Evolutionary conservation across 768 basidiomycete genomes (phyloP), one percentile per base, ranked within the genome.

Genomic region (Piloderma croceum): DNA sequence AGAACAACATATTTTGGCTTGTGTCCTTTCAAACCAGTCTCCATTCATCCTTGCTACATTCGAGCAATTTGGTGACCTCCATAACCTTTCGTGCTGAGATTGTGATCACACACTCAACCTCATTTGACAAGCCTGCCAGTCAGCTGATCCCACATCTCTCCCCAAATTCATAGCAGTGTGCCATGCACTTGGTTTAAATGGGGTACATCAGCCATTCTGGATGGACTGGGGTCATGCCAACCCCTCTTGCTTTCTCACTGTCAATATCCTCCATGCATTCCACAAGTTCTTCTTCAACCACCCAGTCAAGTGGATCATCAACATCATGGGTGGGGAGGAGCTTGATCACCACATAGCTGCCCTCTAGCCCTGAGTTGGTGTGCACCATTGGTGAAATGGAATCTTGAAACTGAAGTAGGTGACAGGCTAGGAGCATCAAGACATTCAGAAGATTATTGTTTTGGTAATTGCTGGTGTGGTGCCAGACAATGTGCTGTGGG

Each of bases 251-350:
- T 56, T 59, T 35, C 44, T 61, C 6, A 53, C 46, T 0, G 54
- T 55, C 0, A 59, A 63, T 32, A 35, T 39, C 3, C 49, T 63
- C 1, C 61, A 62, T 31, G 47, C 53, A 11, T 53, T 52, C 46
- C 52, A 55, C 17, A 62, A 56, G 9, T 42, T 49, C 4, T 59
- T 42, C 24, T 59, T 33, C 7, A 52, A 63, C 36, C 59, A 63
- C 17, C 44, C 41, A 6, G 18, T 41, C 12, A 41, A 54, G 18
- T 62, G 59, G 60, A 47, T 50, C 27, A 19, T 43, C 9, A 2
- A 47, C 11, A 43, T 52, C 6, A 9, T 63, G 1, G 55, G 56
- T 1, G 32, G 17, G 1, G 31, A 20, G 1, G 58, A 64, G 24
- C 45, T 65, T 3, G 53, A 65, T 44, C 40, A 36, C 13, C 43